Evolutionary conservation across 768 basidiomycete genomes (phyloP).

Genomic region (Melanogaster broomeanus): DNA sequence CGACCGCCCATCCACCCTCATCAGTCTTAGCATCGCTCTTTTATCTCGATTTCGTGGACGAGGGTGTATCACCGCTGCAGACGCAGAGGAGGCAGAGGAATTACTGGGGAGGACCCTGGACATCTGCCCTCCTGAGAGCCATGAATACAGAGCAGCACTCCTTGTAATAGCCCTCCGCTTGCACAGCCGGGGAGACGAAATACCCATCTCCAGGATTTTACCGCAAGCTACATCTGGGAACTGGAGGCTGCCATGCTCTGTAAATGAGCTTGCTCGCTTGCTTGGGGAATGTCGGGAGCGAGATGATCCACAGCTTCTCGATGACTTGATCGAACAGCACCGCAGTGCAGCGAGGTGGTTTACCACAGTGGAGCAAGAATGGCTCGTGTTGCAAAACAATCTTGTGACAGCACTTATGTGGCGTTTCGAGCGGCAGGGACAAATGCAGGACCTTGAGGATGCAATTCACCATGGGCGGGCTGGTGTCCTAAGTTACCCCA

Average conservation of each 20-base stretch:
- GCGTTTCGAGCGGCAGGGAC: not conserved
- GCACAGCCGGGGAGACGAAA: too few relatives aligned
- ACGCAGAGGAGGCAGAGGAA: not conserved
- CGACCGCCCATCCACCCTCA: slow-evolving; percentile 7
- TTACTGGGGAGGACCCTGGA: not conserved
- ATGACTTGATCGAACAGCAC: too few relatives aligned
- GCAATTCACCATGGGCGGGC: not conserved
- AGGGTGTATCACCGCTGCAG: not conserved
- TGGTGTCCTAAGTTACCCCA: not conserved
- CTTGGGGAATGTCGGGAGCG: too few relatives aligned
- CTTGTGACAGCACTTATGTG: not conserved
- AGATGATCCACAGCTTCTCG: too few relatives aligned
- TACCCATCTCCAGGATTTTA: too few relatives aligned
- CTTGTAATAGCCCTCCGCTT: not conserved
- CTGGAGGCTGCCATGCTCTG: not conserved
- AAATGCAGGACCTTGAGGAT: not conserved
- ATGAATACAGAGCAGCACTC: not conserved
- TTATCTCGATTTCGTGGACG: not conserved
- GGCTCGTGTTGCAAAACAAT: too few relatives aligned
- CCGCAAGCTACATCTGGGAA: too few relatives aligned
- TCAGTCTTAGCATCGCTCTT: slow-evolving; percentile 3
- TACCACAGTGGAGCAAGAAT: not conserved
- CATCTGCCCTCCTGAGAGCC: not conserved
- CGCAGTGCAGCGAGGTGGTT: too few relatives aligned
- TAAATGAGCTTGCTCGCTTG: too few relatives aligned